phyloP scores from a whole-genome alignment of 495 filamentous ascomycete species.

The Darksidea phi region DNA sequence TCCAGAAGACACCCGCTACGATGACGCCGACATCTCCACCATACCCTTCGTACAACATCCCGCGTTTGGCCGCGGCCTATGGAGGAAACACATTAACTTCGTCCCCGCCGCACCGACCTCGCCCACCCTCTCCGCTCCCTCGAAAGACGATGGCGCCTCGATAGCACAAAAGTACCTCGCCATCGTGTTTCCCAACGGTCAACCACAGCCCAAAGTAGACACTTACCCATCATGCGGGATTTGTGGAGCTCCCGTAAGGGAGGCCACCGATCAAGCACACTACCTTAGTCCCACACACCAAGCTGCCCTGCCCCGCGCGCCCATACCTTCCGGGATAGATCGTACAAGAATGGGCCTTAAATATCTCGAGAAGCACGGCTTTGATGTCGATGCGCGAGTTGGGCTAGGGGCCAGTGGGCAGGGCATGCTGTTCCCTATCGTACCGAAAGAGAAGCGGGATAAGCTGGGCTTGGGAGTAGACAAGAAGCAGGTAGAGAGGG shows the following conservation, averaged over 20 bases:
- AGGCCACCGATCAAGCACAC: conserved; percentile 49
- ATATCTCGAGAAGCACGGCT: conserved; percentile 75
- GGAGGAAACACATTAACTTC: conserved; percentile 75
- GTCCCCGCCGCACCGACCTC: conserved; percentile 63
- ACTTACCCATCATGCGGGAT: conserved; percentile 51
- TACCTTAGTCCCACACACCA: conserved; percentile 78
- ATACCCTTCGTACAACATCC: conserved; percentile 70
- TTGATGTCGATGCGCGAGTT: conserved; percentile 76
- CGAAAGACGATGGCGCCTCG: conserved; percentile 36
- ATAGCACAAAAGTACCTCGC: conserved; percentile 65
- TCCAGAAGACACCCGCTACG: not conserved
- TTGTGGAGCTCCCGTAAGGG: conserved; percentile 58
- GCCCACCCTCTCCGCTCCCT: conserved; percentile 28
- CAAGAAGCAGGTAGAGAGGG: conserved; percentile 49
- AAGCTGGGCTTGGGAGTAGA: conserved; percentile 67
- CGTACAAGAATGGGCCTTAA: conserved; percentile 73
- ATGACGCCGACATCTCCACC: conserved; percentile 59
- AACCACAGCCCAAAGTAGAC: conserved; percentile 9
- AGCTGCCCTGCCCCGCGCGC: conserved; percentile 72
- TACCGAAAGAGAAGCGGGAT: conserved; percentile 68
- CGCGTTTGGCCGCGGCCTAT: conserved; percentile 76
- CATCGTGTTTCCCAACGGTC: conserved; percentile 32
- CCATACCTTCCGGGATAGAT: conserved; percentile 81
- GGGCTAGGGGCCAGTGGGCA: conserved; percentile 67
- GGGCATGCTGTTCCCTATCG: conserved; percentile 75